These are phyloP conservation scores for Rhodotorula paludigena DNA, from an alignment of 768 basidiomycete species.

Conservation along the genomic window DNA sequence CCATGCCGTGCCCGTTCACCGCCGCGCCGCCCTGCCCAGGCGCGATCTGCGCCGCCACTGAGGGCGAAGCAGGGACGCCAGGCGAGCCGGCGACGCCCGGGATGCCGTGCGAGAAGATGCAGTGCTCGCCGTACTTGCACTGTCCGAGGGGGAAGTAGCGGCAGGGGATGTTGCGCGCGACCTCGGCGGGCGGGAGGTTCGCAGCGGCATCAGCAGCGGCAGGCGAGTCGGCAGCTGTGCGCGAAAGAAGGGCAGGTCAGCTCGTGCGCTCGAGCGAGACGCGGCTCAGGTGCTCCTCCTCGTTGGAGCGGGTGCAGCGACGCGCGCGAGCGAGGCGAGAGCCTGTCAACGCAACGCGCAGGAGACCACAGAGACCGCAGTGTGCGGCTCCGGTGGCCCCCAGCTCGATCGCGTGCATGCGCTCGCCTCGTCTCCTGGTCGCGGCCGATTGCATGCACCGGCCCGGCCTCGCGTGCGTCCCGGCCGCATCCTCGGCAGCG, in stretches of 20 bases:
- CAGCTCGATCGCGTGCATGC: neutral
- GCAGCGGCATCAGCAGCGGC: neutral
- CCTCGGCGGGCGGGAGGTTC: conserved; percentile 38
- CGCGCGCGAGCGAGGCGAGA: no score
- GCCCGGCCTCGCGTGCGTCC: neutral
- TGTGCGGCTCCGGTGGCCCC: no score
- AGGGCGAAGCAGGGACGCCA: conserved; percentile 30
- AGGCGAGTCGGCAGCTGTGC: neutral
- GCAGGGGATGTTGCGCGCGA: conserved; percentile 41
- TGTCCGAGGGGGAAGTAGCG: conserved; percentile 38
- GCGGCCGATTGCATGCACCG: neutral
- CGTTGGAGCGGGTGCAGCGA: no score
- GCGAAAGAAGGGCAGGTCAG: neutral
- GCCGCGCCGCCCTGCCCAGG: neutral
- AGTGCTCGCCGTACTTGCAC: conserved; percentile 40
- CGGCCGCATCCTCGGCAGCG: neutral
- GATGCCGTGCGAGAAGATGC: conserved; percentile 39
- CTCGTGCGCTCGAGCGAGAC: no score
- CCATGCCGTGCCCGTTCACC: neutral
- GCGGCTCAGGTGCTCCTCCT: no score
- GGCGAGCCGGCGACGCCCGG: conserved; percentile 27
- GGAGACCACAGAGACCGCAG: no score
- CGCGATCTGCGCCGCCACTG: conserved; percentile 14
- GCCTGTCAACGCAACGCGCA: no score
- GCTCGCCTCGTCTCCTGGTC: neutral